Conservation (phyloP, 192 early-diverging fungal genomes). For the Ambispora gerdemannii region DNA sequence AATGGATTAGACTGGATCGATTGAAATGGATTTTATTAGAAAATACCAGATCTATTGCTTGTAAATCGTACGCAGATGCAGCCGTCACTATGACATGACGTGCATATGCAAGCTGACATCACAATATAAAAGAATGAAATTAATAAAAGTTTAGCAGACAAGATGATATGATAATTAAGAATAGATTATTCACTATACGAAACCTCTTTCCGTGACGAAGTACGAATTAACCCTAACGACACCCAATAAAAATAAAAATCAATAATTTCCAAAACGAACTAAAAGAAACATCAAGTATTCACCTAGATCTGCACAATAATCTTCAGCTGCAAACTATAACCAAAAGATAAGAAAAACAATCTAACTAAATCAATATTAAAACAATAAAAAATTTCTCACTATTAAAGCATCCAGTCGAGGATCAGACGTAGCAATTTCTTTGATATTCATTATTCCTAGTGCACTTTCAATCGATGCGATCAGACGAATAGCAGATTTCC, state of each 20-base stretch:
- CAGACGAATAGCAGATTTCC: constrained; percentile 67
- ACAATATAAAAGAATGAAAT: neutral
- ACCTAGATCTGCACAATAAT: constrained; percentile 87
- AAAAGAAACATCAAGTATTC: too few relatives aligned
- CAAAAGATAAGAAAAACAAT: neutral
- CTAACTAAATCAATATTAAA: neutral
- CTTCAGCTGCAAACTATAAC: constrained; percentile 84
- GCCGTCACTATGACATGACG: constrained; percentile 75
- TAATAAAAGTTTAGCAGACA: neutral
- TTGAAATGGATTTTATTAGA: too few relatives aligned
- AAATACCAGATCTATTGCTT: constrained; percentile 88
- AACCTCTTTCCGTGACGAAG: constrained; percentile 69
- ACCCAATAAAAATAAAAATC: too few relatives aligned
- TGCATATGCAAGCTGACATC: constrained; percentile 38
- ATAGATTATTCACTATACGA: too few relatives aligned
- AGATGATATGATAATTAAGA: too few relatives aligned
- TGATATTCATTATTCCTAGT: constrained; percentile 79
- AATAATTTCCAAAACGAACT: too few relatives aligned
- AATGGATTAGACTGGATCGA: too few relatives aligned
- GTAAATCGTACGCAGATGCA: constrained; percentile 79
- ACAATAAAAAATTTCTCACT: constrained; percentile 37
- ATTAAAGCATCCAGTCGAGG: constrained; percentile 78
- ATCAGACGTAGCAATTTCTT: constrained; percentile 73
- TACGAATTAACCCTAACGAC: constrained; percentile 73
- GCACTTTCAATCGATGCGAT: constrained; percentile 90